These are phyloP conservation scores for Fraxinus dipetala DNA, from an alignment of 305 asterid species.

Conservation along the genomic window DNA sequence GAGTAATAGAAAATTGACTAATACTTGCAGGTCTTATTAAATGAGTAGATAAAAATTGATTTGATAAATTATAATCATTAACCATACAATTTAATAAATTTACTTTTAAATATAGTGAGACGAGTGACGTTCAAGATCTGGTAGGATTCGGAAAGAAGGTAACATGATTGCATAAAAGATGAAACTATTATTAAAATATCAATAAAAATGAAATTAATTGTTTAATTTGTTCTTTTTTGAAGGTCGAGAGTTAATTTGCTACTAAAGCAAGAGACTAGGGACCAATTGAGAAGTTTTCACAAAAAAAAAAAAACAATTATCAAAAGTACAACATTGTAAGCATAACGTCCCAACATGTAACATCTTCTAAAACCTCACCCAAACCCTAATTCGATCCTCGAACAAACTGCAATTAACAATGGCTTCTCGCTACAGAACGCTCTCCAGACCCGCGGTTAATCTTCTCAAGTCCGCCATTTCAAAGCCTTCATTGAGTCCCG, in stretches of 20 bases:
- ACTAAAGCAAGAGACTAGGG: not conserved
- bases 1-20: not conserved
- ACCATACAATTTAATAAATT: no score
- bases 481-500: constrained; percentile 45
- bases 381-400: not conserved
- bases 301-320: no score
- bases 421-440: constrained; percentile 64
- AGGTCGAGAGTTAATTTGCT: not conserved
- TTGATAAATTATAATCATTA: no score
- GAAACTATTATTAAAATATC: no score
- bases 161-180: no score
- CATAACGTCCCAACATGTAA: not conserved
- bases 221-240: no score
- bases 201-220: not conserved
- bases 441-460: constrained; percentile 64
- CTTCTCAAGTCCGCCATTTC: constrained; percentile 48
- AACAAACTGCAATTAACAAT: constrained; percentile 31
- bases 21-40: no score
- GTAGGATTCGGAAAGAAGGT: not conserved
- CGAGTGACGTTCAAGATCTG: no score
- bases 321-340: not conserved
- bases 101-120: not conserved
- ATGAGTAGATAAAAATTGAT: no score
- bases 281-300: not conserved
- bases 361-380: constrained; percentile 30